Evolutionary conservation across 768 basidiomycete species (phyloP), one percentile per base, ranked within the genome.

Genomic region (Gautieria morchelliformis): DNA sequence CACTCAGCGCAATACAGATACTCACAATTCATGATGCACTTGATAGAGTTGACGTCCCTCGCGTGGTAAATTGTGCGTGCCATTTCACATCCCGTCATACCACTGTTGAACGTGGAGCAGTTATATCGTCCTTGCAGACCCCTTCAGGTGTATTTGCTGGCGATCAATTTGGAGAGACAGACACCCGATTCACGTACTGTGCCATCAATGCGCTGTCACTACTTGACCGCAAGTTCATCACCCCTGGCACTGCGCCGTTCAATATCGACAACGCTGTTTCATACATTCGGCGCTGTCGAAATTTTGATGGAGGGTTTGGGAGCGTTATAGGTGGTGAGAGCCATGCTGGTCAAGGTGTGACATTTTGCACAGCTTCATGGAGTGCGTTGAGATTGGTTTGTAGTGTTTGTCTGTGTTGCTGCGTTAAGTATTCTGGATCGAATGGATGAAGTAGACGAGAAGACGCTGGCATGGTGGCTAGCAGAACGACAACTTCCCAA

Each of bases 301-400:
- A 98, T 69, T 97, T 93, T 68, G 96, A 99, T 66, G 94, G 94
- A 4, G 96, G 93, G 0, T 99, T 95, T 65, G 95, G 96, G 24
- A 84, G 77, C 47, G 69, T 73, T 15, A 77, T 82, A 15, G 96
- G 94, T 0, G 93, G 89, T 0, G 96, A 99, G 72, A 93, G 88
- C 59, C 96, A 99, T 73, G 82, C 93, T 12, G 89, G 78, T 0
- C 90, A 93, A 78, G 92, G 95, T 93, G 52, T 66, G 66, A 59
- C 20, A 30, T 27, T 20, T n/a, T 46, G 9, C 30, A 39, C 52
- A 14, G 63, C 37, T 24, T 19, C 6, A 20, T 11, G 53, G 42
- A 46, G 20, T 27, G 44, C 42, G 4, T 50, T 56, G 39, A 60
- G 35, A 47, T 17, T 49, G 22, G 35, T 45, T 27, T 32, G 33